These are phyloP conservation scores for Nitzschia inconspicua DNA, from an alignment of 108 stramenopile species.

Conservation along the genomic window DNA sequence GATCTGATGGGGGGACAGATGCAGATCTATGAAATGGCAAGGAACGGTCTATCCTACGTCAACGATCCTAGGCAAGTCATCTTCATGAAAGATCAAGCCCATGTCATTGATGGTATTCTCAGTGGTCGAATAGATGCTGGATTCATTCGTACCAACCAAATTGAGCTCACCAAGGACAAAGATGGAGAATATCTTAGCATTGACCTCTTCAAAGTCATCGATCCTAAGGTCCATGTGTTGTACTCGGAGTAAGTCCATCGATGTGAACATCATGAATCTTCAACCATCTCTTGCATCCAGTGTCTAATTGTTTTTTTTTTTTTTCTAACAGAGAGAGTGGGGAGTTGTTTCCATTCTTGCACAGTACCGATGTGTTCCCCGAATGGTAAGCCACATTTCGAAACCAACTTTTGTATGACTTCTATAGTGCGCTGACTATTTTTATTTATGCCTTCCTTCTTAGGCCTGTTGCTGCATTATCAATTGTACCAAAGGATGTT, in stretches of 20 bases:
- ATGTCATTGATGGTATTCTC: slow-evolving; percentile 19
- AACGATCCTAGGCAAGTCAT: background rate
- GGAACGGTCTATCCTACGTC: background rate
- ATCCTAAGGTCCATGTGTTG: slow-evolving; percentile 16
- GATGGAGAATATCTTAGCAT: slow-evolving; percentile 9
- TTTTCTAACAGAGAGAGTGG: no score
- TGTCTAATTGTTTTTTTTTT: no score
- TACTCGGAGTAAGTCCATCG: no score
- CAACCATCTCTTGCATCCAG: no score
- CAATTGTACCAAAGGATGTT: slow-evolving; percentile 1
- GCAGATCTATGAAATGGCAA: background rate
- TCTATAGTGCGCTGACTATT: no score
- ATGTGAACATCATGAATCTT: no score
- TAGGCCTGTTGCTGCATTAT: no score
- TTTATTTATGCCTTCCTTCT: no score
- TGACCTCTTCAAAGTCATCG: slow-evolving; percentile 15
- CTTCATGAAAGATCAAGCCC: no score
- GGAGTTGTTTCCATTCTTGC: slow-evolving; percentile 17
- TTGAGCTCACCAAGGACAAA: slow-evolving; percentile 18
- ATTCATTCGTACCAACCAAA: slow-evolving; percentile 25
- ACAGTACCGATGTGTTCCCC: slow-evolving; percentile 12
- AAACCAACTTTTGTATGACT: no score
- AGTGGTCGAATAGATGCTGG: no score
- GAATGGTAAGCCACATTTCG: no score
- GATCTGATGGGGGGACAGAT: background rate